Base-by-base conservation (phyloP, 768 basidiomycete genomes). In the Mycena rebaudengoi region DNA sequence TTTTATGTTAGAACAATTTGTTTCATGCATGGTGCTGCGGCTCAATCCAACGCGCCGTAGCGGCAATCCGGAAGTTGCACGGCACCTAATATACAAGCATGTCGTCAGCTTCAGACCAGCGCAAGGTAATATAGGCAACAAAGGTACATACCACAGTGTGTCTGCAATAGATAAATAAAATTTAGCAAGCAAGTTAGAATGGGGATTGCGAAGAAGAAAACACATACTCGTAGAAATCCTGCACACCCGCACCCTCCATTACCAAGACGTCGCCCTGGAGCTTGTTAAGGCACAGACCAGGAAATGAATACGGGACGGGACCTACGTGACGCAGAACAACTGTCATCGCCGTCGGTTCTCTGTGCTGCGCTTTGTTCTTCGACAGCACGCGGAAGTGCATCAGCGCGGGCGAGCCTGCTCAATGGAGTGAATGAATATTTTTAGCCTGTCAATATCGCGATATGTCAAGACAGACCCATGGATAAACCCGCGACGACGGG, bases 371-470 rank as follows among this genome's bases (percentile, higher is more conserved):
- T n/a, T n/a, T n/a, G n/a, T n/a, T n/a, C n/a, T n/a, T n/a, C n/a
- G n/a, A n/a, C n/a, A n/a, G n/a, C n/a, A n/a, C n/a, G n/a, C 92
- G 87, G 72, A 95, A 95, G 70, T 92, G 88, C 91, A 95, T 95
- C 50, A 88, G 71, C 0, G 93, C 92, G 8, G 90, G 81, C 7
- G 91, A 88, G 28, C 66, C 66, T 67, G n/a, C n/a, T n/a, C n/a
- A n/a, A n/a, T n/a, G n/a, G n/a, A n/a, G n/a, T n/a, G n/a, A n/a
- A 12, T 33, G 6, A 33, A 49, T 25, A n/a, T n/a, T n/a, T n/a
- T n/a, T n/a, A n/a, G n/a, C n/a, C 5, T 16, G 21, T 7, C 8
- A 25, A 18, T 12, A 50, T 21, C 13, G 5, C 13, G 5, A 30
- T 25, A 18, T 16, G n/a, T 16, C 2, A 28, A 5, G 11, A 63